Evolutionary conservation across 495 filamentous ascomycete genomes (phyloP).

Genomic region (Trichocladium uniseriatum): DNA sequence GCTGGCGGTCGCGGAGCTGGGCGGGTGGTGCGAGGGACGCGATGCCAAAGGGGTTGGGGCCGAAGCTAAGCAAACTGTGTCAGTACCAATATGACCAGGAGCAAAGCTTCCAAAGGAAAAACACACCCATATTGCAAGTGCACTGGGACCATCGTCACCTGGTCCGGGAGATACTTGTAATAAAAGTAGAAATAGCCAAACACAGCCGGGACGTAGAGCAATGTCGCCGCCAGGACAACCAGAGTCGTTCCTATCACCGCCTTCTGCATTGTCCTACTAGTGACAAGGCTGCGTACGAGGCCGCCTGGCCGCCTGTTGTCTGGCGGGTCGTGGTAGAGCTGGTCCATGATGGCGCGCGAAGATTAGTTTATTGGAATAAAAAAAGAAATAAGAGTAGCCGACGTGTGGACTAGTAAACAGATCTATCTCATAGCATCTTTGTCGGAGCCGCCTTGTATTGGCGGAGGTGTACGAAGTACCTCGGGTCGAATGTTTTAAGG

Average conservation of each 20-base stretch:
- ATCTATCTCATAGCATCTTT: too few species aligned
- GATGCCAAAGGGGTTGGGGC: conserved; percentile 45
- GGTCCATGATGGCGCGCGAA: too few species aligned
- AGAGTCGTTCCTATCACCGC: conserved; percentile 60
- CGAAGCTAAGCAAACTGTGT: conserved; percentile 23
- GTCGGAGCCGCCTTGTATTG: too few species aligned
- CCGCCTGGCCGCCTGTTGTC: too few species aligned
- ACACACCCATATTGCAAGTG: conserved; percentile 75
- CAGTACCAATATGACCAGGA: neutral
- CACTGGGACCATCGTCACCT: conserved; percentile 51
- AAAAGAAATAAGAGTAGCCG: neutral
- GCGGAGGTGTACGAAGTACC: too few species aligned
- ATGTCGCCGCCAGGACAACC: conserved; percentile 46
- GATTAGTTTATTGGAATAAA: too few species aligned
- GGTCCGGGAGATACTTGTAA: conserved; percentile 67
- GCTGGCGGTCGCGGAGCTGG: conserved; percentile 42
- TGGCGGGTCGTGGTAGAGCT: too few species aligned
- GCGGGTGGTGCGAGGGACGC: conserved; percentile 29
- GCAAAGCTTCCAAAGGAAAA: neutral
- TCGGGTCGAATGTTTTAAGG: neutral
- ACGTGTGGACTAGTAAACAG: neutral
- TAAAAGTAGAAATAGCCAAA: conserved; percentile 73
- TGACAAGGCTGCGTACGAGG: too few species aligned
- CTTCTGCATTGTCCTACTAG: neutral
- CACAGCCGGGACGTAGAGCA: conserved; percentile 54